These are phyloP conservation scores for Pythium utonaiense DNA, from an alignment of 352 stramenopile species.

Conservation along the genomic window DNA sequence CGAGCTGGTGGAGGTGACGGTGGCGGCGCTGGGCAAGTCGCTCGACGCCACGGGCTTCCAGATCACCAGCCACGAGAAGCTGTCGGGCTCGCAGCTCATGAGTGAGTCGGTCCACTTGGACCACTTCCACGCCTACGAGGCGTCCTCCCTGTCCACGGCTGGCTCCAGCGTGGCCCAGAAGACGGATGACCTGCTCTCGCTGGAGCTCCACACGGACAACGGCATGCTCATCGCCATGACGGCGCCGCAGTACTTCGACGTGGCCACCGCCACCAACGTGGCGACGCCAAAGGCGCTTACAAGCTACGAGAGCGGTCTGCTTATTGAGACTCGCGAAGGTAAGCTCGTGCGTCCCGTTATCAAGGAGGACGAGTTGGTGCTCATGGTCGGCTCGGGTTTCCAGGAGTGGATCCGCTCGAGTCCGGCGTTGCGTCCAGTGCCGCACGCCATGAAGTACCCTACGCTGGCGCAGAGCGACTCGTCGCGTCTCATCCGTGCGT, in stretches of 20 bases:
- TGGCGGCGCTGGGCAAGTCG: conserved; percentile 44
- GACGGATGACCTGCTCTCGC: conserved; percentile 37
- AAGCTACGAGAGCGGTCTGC: conserved; percentile 21
- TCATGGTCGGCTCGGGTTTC: conserved; percentile 36
- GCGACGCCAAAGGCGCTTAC: neutral
- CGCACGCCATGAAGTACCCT: conserved; percentile 33
- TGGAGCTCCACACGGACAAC: conserved; percentile 74
- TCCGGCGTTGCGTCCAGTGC: conserved; percentile 24
- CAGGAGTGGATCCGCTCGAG: conserved; percentile 28
- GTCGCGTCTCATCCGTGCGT: conserved; percentile 24
- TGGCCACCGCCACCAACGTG: neutral
- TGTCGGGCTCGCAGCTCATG: conserved; percentile 48
- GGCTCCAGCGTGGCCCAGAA: neutral
- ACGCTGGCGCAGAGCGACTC: neutral
- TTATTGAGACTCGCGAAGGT: conserved; percentile 27
- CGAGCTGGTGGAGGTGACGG: conserved; percentile 41
- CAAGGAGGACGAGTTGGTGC: conserved; percentile 33
- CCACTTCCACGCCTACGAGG: conserved; percentile 79
- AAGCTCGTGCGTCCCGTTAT: conserved; percentile 25
- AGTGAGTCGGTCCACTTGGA: conserved; percentile 73
- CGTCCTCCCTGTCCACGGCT: neutral
- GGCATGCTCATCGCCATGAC: conserved; percentile 71
- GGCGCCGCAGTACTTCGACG: conserved; percentile 65
- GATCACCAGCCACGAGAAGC: conserved; percentile 25
- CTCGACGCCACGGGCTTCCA: conserved; percentile 53